Evolutionary conservation across 345 rosid species (phyloP), one percentile per base, ranked within the genome.

Genomic region (Rhodamnia argentea): DNA sequence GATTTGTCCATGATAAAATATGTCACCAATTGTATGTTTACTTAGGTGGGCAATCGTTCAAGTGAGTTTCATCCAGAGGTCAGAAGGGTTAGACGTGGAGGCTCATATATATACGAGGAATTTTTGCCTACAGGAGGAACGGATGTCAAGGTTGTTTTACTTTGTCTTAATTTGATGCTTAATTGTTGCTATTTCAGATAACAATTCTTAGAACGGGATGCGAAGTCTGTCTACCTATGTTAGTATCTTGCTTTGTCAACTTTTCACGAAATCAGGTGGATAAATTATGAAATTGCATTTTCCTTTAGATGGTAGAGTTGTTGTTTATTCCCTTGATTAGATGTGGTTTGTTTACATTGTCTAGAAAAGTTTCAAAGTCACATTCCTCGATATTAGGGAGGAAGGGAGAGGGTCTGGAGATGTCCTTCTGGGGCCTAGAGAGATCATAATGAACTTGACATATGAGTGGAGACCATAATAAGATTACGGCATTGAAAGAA

Each of bases 91-190:
- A 92, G 99, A 89, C 97, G 99, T 85, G 99, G 93, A 93, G 99
- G 98, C 88, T 95, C 99, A 83, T 98, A 95, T 89, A 96, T 98
- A 92, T 98, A 96, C 22, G 99, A 98, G 92, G 99, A 96, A 92
- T 96, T 98, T 91, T 91, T 98, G 98, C 99, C 99, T 74, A 98
- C 99, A 16, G 99, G 99, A 82, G 99, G 99, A 92, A 98, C 99
- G 59, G 99, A 98, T 95, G 99, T 98, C 90, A 98, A 98, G 99
- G 99, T 97, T 87, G 44, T 70, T 82, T 52, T 50, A 4, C 47
- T 62, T 70, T 87, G 83, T 11, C 51, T 24, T 40, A 8, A 32
- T 60, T 60, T n/a, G 57, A n/a, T 12, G 10, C 84, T 50, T 59
- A 53, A 8, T 29, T 27, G 8, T 57, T 82, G 22, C 51, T 44